Conservation (phyloP, 257 asterid species). For the Capsicum pubescens region DNA sequence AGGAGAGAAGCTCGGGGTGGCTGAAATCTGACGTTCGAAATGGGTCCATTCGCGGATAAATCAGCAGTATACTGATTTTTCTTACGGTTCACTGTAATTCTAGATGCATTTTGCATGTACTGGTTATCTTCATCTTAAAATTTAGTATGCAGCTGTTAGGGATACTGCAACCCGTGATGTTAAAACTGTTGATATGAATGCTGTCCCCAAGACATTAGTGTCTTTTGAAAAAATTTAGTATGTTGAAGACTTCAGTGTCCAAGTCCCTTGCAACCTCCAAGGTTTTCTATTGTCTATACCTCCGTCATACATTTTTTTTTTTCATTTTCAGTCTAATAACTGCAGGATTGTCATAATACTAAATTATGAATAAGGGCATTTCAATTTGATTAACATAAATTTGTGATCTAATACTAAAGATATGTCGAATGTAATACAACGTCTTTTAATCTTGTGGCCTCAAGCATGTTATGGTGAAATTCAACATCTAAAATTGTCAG, state of each 20-base stretch:
- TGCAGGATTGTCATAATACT: too few relatives aligned
- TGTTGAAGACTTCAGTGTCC: neutral
- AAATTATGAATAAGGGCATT: too few relatives aligned
- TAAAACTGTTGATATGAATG: neutral
- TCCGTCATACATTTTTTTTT: too few relatives aligned
- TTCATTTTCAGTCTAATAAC: too few relatives aligned
- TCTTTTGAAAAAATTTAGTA: conserved; percentile 8
- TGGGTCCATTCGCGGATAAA: neutral
- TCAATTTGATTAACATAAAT: too few relatives aligned
- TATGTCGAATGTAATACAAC: too few relatives aligned
- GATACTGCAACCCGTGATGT: neutral
- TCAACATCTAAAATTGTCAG: too few relatives aligned
- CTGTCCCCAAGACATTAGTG: neutral
- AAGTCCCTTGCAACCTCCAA: neutral
- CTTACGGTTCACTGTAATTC: neutral
- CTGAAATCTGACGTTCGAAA: conserved; percentile 30
- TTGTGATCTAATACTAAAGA: too few relatives aligned
- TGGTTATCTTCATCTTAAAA: neutral
- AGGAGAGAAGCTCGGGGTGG: conserved; percentile 97
- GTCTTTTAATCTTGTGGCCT: too few relatives aligned
- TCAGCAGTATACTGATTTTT: conserved; percentile 9
- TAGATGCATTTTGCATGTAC: neutral
- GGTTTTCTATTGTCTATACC: too few relatives aligned
- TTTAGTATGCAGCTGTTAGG: neutral
- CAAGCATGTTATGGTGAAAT: too few relatives aligned